Evolutionary conservation across 2,329 filamentous ascomycete genomes (phyloP).

Genomic region (Calycina marina): DNA sequence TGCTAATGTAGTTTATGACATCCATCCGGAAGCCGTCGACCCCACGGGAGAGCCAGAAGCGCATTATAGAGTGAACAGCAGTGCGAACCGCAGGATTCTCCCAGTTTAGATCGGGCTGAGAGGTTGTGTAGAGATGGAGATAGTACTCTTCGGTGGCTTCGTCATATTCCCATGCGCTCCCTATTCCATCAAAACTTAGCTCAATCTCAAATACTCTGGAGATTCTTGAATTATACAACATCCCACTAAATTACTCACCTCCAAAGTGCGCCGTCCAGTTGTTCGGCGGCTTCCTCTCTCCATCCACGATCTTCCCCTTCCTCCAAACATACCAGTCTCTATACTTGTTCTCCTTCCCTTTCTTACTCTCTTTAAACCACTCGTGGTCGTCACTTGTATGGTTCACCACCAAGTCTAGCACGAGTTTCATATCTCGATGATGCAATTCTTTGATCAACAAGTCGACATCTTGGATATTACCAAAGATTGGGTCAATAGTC

Average conservation of each 20-base stretch:
- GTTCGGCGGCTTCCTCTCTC: conserved; percentile 27
- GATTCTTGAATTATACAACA: not conserved
- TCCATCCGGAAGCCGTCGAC: conserved; percentile 43
- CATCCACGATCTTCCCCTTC: conserved; percentile 20
- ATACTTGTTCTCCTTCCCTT: conserved; percentile 32
- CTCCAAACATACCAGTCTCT: conserved; percentile 55
- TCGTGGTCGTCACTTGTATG: conserved; percentile 41
- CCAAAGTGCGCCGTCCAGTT: conserved; percentile 30
- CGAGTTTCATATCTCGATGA: conserved; percentile 44
- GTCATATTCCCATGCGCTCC: conserved; percentile 38
- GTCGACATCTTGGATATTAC: conserved; percentile 52
- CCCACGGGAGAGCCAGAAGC: conserved; percentile 57
- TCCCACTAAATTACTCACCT: conserved; percentile 28
- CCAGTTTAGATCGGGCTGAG: conserved; percentile 70
- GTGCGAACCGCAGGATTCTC: conserved; percentile 49
- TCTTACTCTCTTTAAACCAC: conserved; percentile 42
- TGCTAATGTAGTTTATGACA: conserved; percentile 53
- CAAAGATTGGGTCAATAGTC: conserved; percentile 50
- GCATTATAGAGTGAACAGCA: conserved; percentile 55
- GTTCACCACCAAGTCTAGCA: conserved; percentile 62
- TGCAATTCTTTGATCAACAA: conserved; percentile 45
- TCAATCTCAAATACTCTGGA: too few species aligned
- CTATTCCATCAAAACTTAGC: too few species aligned
- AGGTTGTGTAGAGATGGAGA: conserved; percentile 46
- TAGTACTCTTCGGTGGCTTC: conserved; percentile 37